Evolutionary conservation across 169 alveolate genomes (phyloP), one percentile per base, ranked within the genome.

Genomic region (Sarcocystis neurona): DNA sequence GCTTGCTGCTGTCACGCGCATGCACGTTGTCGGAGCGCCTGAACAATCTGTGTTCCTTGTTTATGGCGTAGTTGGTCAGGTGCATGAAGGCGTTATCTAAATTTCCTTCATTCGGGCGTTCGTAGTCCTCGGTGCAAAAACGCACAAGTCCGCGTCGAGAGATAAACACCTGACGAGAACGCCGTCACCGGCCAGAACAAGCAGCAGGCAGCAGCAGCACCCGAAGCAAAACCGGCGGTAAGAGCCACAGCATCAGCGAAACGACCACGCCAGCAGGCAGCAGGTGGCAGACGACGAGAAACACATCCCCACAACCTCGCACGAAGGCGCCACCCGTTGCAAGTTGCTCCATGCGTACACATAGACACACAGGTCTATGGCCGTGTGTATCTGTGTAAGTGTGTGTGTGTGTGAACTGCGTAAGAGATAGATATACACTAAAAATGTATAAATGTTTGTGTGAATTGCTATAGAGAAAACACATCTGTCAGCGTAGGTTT

Each of bases 11-110:
- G 89, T 84, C 95, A 60, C 93, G 90, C 92, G 79, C 95, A 96
- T 4, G 96, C 96, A 20, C 78, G 82, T 46, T 91, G 79, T 95
- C 48, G 53, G 92, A 93, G 66, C 93, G 93, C 68, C 87, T 91
- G 94, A 94, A 97, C 27, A 94, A 86, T 27, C 89, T 94, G 72
- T 90, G 90, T 46, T 92, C 93, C 89, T 95, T 95, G 89, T 97
- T 97, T 43, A 97, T 92, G 32, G 99, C 96, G 89, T 95, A 97
- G 87, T 97, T 97, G 34, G 99, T 97, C 41, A 97, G 88, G 85
- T 97, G 99, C 96, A 96, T 95, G 86, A 63, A 94, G 39, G 90
- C 79, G 70, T 94, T 94, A 34, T 86, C 85, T n/a, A 93, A 30
- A 89, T 95, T 95, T 30, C 87, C 87, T 50, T 87, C 79, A 78